Base-by-base conservation (phyloP, 1,139 yeast genomes). In the Tardiomyces digboiensis region DNA sequence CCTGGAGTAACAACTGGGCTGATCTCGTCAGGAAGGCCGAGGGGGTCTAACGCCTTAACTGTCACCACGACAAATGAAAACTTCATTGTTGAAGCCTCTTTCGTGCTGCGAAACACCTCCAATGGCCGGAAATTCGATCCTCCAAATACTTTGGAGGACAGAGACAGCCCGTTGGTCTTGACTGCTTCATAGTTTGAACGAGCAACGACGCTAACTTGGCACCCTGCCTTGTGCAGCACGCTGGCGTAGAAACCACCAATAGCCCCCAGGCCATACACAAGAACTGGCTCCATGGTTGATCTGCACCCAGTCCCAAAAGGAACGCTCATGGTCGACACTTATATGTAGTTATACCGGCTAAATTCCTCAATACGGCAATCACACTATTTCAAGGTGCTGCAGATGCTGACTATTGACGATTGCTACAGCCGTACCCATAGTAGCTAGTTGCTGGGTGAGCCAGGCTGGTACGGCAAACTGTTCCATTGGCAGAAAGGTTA, bases 171-270 rank as follows among this genome's bases (percentile, higher is more conserved):
- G 8, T 68, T 55, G 12, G 61, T 57, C 12, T 54, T 51, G 38
- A 81, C 78, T 12, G 60, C 59, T 10, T 80, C 75, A 59, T 79
- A 81, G 55, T 79, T 82, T 14, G 86, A 78, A 51, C 89, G 70
- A 16, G 75, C 65, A 10, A 82, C 81, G 2, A 76, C 64, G 0
- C 88, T 77, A 3, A 82, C 83, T 42, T 72, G 65, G 66, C 45
- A 72, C 72, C 33, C 83, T 66, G 0, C 82, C 74, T 41, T 78
- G 71, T 0, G 88, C 81, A 6, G 82, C 5, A 26, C 81, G 40
- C 83, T 72, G 38, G 81, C 70, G 14, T 93, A 93, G 2, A 83
- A 87, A 21, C 89, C 88, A 8, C 88, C 88, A 52, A 80, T 68
- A 12, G 88, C 88, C 29, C 81, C 69, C 14, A 77, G 61, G 10